A percentile compares a stretch with the other conserved stretches of the same genome.
Evolutionary conservation across 2,329 filamentous ascomycete species (phyloP).

Genomic region (Alternaria atra): DNA sequence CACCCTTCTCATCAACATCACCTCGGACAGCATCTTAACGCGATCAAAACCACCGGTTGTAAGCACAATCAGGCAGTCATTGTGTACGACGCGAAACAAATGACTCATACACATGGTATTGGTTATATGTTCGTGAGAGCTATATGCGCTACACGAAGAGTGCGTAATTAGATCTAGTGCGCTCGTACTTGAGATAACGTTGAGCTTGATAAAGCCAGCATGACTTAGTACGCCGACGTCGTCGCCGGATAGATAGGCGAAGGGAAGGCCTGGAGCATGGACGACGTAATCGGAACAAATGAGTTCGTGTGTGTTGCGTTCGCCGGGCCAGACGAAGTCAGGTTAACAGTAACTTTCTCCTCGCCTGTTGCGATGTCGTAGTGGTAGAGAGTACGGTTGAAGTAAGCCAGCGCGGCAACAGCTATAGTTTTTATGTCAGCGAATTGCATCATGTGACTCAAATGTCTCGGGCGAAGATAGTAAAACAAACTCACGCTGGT

Average conservation of each 20-base stretch:
- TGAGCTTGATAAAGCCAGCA: background rate
- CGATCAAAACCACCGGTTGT: background rate
- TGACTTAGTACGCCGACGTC: constrained; percentile 12
- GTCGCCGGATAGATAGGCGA: constrained; percentile 27
- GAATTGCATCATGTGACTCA: background rate
- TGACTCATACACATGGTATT: background rate
- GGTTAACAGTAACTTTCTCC: constrained; percentile 44
- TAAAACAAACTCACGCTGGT: constrained; percentile 42
- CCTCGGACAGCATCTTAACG: background rate
- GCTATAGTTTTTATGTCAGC: constrained; percentile 7
- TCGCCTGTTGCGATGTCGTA: constrained; percentile 50
- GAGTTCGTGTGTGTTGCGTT: constrained; percentile 53
- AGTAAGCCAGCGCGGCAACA: constrained; percentile 47
- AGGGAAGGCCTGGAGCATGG: constrained; percentile 15
- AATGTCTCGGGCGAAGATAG: background rate
- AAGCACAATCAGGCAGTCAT: background rate
- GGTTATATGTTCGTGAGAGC: background rate
- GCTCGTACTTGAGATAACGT: background rate
- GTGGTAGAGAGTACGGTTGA: constrained; percentile 50
- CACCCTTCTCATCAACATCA: background rate
- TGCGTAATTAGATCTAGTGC: background rate
- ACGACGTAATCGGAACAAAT: constrained; percentile 45
- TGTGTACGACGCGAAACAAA: background rate
- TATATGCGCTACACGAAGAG: background rate
- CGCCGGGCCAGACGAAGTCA: constrained; percentile 43